These are phyloP conservation scores for Aureobasidium uvarum DNA, from an alignment of 2,329 filamentous ascomycete species.

Conservation along the genomic window DNA sequence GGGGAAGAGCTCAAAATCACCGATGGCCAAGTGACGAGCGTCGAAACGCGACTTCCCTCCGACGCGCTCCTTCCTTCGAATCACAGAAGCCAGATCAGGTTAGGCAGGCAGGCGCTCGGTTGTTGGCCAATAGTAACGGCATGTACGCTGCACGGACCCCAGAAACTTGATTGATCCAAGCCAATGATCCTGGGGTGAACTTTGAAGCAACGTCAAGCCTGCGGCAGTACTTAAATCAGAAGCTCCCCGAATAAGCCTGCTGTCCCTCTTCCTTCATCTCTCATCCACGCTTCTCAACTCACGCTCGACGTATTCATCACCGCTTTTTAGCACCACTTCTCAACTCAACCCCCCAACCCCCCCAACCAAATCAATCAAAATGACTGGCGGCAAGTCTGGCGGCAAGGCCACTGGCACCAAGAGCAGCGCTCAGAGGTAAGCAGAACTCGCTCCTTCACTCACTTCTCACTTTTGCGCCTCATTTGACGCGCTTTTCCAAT, in stretches of 20 bases:
- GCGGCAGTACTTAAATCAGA: constrained; percentile 26
- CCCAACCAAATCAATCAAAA: constrained; percentile 65
- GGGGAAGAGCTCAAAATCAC: constrained; percentile 15
- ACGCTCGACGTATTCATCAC: constrained; percentile 33
- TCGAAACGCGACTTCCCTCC: not conserved
- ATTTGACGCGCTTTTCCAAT: constrained; percentile 46
- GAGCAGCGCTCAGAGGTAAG: constrained; percentile 95
- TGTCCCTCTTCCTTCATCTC: constrained; percentile 39
- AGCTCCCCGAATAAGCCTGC: constrained; percentile 31
- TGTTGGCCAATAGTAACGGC: not conserved
- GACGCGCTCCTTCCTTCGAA: not conserved
- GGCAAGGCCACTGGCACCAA: constrained; percentile 99
- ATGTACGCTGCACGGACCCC: not conserved
- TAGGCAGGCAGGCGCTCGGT: not conserved
- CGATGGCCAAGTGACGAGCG: not conserved
- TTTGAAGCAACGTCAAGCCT: too few relatives aligned
- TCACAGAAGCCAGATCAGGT: not conserved
- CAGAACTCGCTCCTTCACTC: constrained; percentile 38
- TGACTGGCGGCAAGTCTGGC: constrained; percentile 99
- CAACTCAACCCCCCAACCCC: constrained; percentile 35
- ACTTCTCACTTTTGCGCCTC: constrained; percentile 29
- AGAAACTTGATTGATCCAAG: too few relatives aligned
- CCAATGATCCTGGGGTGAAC: too few relatives aligned
- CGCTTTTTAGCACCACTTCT: constrained; percentile 30
- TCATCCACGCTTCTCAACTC: constrained; percentile 40